Evolutionary conservation across 345 rosid species (phyloP), one percentile per base, ranked within the genome.

Genomic region (Xanthoceras sorbifolium): DNA sequence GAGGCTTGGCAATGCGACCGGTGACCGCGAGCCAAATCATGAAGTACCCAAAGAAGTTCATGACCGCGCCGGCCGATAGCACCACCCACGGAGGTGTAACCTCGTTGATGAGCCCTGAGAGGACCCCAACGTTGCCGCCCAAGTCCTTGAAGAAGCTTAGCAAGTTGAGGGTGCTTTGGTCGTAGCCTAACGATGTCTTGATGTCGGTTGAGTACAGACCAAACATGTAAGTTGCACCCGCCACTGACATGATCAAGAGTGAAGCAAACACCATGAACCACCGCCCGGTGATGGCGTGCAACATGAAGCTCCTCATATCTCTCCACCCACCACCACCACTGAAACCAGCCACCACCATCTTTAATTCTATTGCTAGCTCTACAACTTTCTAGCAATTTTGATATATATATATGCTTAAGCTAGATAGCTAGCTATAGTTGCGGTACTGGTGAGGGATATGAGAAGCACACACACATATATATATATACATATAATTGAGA

Each of bases 221-320:
- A 71, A 84, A 84, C 76, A 84, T 75, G 71, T 84, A 84, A 12
- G 86, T 84, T 5, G 86, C 84, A 8, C 86, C 86, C 1, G 86
- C 75, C 52, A 73, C 76, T 0, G 84, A 67, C 86, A 84, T 84
- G 67, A 84, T 78, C 32, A 84, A 59, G 17, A 81, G 34, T 40
- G 80, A 68, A 15, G 86, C 84, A 60, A 84, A 81, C 60, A 75
- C 84, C 82, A 78, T 84, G 76, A 84, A 78, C 86, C 86, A 84
- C 38, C 84, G 74, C 3, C 84, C 84, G 0, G 46, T 59, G 78
- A 84, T 23, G 54, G 78, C 22, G 55, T 14, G 77, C 2, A 48
- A 18, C 14, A 34, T 14, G 57, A 74, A 52, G 36, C 66, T 54
- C 67, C 25, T 73, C 76, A 46, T n/a, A 22, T 76, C 73, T 75